Base-by-base conservation (phyloP, 768 basidiomycete genomes). In the Boletus rufocinnamomeus region DNA sequence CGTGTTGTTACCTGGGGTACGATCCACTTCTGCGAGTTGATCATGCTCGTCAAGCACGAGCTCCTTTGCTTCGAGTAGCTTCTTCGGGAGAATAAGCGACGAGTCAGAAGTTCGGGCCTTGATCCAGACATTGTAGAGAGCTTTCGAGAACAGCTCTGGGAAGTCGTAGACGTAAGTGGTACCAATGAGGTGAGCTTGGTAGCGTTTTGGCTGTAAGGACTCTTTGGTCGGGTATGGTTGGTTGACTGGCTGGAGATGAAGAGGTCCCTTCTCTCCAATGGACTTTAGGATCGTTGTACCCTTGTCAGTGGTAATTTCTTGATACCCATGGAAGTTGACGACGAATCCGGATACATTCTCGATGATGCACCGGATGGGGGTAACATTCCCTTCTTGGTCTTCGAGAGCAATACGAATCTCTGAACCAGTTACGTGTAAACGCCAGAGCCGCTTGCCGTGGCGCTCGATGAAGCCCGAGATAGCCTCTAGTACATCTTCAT, bases 131-230 rank as follows among this genome's bases (percentile, higher is more conserved):
- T 95, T 93, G 69, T 94, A 91, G 59, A 98, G 79, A 8, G 96
- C 95, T 78, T 98, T 98, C 40, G 95, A 89, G 82, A 98, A 99
- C 62, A 99, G 85, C 68, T 97, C 97, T 43, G 97, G 97, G 88
- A 98, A 99, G 76, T 98, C 97, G 75, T 98, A 98, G 34, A 91
- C 95, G 72, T 98, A 99, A 51, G 97, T 99, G 32, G 97, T 99
- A 53, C 97, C 97, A 65, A 97, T 88, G 58, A 98, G 84, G 74
- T 99, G 97, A 25, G 97, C 97, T 72, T 98, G 96, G 79, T 98
- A 98, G 62, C 97, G 94, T 75, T 97, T 95, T 43, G 97, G 97
- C 72, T 99, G 97, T 48, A 99, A 79, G 19, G 95, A 98, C 73
- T 98, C 96, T 77, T 97, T 99, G 57, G 96, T 98, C 16, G 96